These are phyloP conservation scores for Hirsutella rhossiliensis DNA, from an alignment of 2,329 filamentous ascomycete species.

Conservation along the genomic window DNA sequence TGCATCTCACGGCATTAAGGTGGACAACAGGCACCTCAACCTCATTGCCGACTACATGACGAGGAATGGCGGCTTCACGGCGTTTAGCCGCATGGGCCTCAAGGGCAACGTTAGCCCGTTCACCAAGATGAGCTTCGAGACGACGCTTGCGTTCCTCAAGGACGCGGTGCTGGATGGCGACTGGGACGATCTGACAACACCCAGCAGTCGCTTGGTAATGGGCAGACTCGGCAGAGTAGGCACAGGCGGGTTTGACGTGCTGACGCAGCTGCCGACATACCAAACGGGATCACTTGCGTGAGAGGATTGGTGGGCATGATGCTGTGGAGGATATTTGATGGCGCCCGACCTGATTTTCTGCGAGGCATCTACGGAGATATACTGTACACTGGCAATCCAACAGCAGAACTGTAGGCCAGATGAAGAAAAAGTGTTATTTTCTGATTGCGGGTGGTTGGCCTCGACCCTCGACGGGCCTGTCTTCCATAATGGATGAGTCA, in stretches of 20 bases:
- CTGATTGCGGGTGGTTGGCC: no score
- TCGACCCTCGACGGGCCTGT: no score
- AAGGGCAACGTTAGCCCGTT: slow-evolving; percentile 79
- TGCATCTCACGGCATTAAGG: slow-evolving; percentile 77
- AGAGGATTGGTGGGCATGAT: no score
- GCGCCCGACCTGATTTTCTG: no score
- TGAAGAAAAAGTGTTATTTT: no score
- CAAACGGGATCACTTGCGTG: no score
- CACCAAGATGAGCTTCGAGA: slow-evolving; percentile 99
- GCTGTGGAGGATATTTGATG: no score
- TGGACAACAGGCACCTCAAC: slow-evolving; percentile 86
- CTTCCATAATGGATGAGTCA: no score
- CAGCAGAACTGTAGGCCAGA: no score
- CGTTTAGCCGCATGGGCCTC: slow-evolving; percentile 87
- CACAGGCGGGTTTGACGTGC: slow-evolving; percentile 84
- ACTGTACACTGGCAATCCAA: no score
- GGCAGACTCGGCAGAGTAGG: slow-evolving; percentile 73
- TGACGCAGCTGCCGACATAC: slow-evolving; percentile 47
- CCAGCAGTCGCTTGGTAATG: slow-evolving; percentile 79
- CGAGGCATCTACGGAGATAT: no score
- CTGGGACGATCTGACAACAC: slow-evolving; percentile 76
- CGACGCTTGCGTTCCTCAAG: slow-evolving; percentile 83
- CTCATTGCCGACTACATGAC: slow-evolving; percentile 98
- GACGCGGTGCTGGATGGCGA: slow-evolving; percentile 87
- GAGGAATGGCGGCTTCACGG: slow-evolving; percentile 74